phyloP scores from a whole-genome alignment of 2,329 filamentous ascomycete genomes.

The Thelonectria rubi region DNA sequence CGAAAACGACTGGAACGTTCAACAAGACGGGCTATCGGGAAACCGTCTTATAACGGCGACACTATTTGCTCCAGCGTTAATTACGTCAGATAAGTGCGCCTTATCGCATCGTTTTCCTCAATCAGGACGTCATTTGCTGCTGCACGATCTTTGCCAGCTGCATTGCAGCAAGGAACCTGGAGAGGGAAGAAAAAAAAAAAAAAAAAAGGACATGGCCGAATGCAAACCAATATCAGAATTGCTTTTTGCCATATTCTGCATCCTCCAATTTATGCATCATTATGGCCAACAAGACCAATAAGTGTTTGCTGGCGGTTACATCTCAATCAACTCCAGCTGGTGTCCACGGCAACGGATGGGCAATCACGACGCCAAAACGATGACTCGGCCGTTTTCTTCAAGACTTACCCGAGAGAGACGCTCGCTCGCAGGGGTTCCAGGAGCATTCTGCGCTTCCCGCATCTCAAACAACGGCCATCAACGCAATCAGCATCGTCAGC shows the following conservation, averaged over 20 bases:
- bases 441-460: constrained; percentile 7
- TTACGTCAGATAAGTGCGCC: neutral
- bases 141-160: neutral
- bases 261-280: too few species aligned
- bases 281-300: neutral
- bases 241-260: too few species aligned
- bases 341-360: neutral
- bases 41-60: neutral
- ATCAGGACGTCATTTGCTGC: neutral
- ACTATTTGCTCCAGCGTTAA: neutral
- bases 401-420: neutral
- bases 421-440: constrained; percentile 1
- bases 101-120: neutral
- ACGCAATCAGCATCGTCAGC: neutral
- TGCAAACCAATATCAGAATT: too few species aligned
- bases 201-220: too few species aligned
- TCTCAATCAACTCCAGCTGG: neutral
- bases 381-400: neutral
- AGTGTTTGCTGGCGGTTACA: neutral
- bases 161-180: neutral
- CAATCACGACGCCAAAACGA: neutral
- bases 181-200: too few species aligned
- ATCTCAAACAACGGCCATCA: constrained; percentile 13
- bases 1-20: too few species aligned
- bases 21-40: neutral